Evolutionary conservation across 208 protist species (phyloP).

Genomic region (Sergeia podlipaevii): DNA sequence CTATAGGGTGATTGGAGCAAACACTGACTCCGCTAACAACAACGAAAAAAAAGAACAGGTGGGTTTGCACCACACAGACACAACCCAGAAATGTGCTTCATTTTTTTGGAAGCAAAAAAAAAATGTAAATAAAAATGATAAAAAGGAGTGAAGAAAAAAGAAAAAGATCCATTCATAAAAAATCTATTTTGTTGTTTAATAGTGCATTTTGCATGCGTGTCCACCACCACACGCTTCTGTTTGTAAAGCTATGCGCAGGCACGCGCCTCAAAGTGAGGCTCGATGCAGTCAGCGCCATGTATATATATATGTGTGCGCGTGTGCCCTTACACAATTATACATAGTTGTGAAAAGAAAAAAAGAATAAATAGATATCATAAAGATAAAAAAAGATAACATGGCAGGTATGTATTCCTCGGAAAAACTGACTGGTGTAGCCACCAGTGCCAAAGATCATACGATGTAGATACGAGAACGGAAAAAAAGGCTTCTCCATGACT

Average conservation of each 20-base stretch:
- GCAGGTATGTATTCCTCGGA: no score
- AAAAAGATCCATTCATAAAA: neutral
- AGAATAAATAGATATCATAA: slow-evolving; percentile 13
- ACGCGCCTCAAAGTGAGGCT: no score
- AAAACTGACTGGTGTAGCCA: no score
- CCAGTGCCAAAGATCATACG: no score
- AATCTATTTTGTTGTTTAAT: neutral
- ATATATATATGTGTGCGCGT: neutral
- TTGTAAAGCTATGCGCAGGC: no score
- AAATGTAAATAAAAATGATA: slow-evolving; percentile 2
- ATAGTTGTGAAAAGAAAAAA: slow-evolving; percentile 8
- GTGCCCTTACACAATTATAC: no score
- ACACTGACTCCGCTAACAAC: neutral
- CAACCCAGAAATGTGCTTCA: slow-evolving; percentile 3
- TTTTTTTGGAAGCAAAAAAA: neutral
- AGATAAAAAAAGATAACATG: neutral
- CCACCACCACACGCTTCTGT: no score
- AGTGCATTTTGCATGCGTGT: neutral
- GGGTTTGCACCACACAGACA: neutral
- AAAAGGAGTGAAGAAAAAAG: neutral
- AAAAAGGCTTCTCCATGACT: no score
- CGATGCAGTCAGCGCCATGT: no score
- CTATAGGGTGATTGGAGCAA: neutral
- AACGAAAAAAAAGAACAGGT: slow-evolving; percentile 8
- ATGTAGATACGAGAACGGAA: no score